Base-by-base conservation (phyloP, 2,329 filamentous ascomycete species). In the Fonsecaea erecta region DNA sequence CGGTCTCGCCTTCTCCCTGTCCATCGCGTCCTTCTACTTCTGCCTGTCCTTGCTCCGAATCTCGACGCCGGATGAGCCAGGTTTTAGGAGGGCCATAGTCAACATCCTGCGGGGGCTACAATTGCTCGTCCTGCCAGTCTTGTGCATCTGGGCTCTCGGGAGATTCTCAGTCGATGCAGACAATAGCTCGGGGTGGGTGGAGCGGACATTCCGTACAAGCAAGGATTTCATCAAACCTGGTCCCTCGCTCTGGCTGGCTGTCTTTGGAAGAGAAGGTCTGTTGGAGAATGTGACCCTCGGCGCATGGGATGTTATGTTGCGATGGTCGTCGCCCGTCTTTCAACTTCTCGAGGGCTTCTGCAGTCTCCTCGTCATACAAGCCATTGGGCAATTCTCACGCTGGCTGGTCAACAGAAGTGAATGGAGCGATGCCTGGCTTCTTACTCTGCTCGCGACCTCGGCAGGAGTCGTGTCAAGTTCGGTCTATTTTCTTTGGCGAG, bases 301-400 rank as follows among this genome's bases (percentile, higher is more conserved):
- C 32, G 86, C 86, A 60, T 99, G 95, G 95, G 93, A 97, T 76
- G 93, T 89, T 75, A 81, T 92, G 56, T 79, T 99, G 78, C 86
- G 89, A 74, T 98, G 96, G 82, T 96, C 93, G 35, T 96, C 92
- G 3, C 95, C 95, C 0, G 85, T 96, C 58, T 99, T 98, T 81
- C 95, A 99, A 80, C 83, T 99, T 8, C 87, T 91, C 59, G 95
- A 99, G 78, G 95, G 95, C 6, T 99, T 99, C 80, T 98, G 95
- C 82, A 98, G 92, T 74, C 81, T 99, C 72, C 81, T 98, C 63
- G 93, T 98, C 70, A 98, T 99, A 64, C 95, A 99, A 78, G 92
- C 93, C 18, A 90, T 91, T 14, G 95, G 95, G 0, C 94, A 97
- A 77, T 93, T 98, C 70, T 96, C 95, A 21, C 86, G 92, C 77